phyloP scores from a whole-genome alignment of 164 flowering plant species.

The Warburgia ugandensis region DNA sequence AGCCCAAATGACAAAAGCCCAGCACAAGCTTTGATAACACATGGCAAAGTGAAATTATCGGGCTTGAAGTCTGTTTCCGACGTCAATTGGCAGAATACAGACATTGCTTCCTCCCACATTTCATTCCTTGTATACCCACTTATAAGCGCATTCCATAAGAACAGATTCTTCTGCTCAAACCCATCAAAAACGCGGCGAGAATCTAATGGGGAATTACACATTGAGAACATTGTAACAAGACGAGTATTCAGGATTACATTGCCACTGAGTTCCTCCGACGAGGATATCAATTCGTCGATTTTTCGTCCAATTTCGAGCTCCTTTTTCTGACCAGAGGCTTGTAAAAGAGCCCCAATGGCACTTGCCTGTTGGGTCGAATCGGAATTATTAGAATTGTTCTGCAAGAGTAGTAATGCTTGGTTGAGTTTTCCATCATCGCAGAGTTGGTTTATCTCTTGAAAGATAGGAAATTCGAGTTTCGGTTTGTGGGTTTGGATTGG shows the following conservation, averaged over 20 bases:
- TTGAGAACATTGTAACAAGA: slow-evolving; percentile 56
- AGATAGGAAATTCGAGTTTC: neutral
- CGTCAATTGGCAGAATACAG: slow-evolving; percentile 33
- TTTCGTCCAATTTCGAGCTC: slow-evolving; percentile 42
- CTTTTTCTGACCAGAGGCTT: slow-evolving; percentile 38
- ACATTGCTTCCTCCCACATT: slow-evolving; percentile 39
- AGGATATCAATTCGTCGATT: slow-evolving; percentile 33
- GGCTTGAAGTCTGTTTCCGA: slow-evolving; percentile 30
- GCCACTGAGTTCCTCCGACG: slow-evolving; percentile 23
- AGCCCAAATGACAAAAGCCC: slow-evolving; percentile 28
- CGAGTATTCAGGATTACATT: slow-evolving; percentile 47
- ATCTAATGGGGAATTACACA: slow-evolving; percentile 48
- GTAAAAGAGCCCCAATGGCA: slow-evolving; percentile 38
- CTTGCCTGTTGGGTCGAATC: slow-evolving; percentile 9
- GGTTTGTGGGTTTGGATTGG: neutral
- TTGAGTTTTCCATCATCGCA: slow-evolving; percentile 28
- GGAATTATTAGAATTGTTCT: slow-evolving; percentile 6
- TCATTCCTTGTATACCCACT: slow-evolving; percentile 49
- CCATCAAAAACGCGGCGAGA: slow-evolving; percentile 38
- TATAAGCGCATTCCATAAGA: slow-evolving; percentile 58
- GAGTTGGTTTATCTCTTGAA: slow-evolving; percentile 19
- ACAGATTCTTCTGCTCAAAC: slow-evolving; percentile 38
- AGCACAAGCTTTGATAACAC: slow-evolving; percentile 56
- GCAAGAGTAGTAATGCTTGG: slow-evolving; percentile 27
- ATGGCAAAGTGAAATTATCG: slow-evolving; percentile 57